phyloP scores from a whole-genome alignment of 2,329 filamentous ascomycete species.

The Penicillium sp. region DNA sequence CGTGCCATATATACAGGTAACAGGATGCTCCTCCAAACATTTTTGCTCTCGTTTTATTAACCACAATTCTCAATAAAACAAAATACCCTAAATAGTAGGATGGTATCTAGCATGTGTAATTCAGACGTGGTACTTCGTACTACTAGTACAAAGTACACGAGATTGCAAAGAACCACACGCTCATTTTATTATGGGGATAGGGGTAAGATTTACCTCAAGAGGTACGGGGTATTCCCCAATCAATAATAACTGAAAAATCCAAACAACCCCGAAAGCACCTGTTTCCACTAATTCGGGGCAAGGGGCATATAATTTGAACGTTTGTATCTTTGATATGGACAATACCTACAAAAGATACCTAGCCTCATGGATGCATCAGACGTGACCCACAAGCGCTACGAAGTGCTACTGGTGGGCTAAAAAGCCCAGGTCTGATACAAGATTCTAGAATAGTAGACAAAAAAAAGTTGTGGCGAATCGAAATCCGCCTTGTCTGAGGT shows the following conservation, averaged over 20 bases:
- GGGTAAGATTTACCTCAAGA: neutral
- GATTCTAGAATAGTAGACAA: neutral
- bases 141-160: neutral
- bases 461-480: neutral
- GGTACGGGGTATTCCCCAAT: neutral
- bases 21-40: neutral
- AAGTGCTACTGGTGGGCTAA: neutral
- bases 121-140: neutral
- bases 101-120: neutral
- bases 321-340: neutral
- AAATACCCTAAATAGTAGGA: neutral
- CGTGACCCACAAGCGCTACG: neutral
- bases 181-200: neutral
- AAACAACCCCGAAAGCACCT: neutral
- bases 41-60: neutral
- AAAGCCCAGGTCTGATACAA: neutral
- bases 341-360: neutral
- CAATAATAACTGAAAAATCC: neutral
- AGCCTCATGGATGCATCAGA: neutral
- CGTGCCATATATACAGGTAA: neutral
- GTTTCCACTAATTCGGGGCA: neutral
- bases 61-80: neutral
- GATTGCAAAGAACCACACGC: neutral
- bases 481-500: neutral
- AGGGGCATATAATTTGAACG: neutral